phyloP scores from a whole-genome alignment of 1,139 yeast species.

The Eremothecium sinecaudum region DNA sequence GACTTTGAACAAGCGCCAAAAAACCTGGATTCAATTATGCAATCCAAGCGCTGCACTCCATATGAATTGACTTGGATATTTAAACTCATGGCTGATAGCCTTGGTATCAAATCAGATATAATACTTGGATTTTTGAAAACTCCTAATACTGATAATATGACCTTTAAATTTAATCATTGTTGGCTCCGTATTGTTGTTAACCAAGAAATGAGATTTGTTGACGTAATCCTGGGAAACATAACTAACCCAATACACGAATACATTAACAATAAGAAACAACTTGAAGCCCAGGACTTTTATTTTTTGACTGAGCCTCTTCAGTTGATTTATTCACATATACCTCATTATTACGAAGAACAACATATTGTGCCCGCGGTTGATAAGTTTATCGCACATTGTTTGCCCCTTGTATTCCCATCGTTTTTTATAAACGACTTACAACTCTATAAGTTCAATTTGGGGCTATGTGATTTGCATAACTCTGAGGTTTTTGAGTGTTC shows the following conservation, averaged over 20 bases:
- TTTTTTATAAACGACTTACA: constrained; percentile 52
- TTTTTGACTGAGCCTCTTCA: constrained; percentile 70
- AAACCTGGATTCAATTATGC: constrained; percentile 26
- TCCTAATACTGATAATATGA: constrained; percentile 45
- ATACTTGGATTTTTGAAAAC: constrained; percentile 77
- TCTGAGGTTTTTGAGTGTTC: constrained; percentile 74
- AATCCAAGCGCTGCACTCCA: constrained; percentile 47
- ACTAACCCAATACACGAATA: constrained; percentile 41
- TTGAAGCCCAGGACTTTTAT: constrained; percentile 43
- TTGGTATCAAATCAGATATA: constrained; percentile 66
- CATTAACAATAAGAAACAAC: constrained; percentile 28
- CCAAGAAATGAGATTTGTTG: constrained; percentile 72
- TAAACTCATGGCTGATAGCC: constrained; percentile 58
- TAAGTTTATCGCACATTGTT: constrained; percentile 63
- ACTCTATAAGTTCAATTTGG: constrained; percentile 64
- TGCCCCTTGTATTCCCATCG: constrained; percentile 81
- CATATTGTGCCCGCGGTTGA: constrained; percentile 80
- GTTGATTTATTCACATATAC: constrained; percentile 77
- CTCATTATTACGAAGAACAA: constrained; percentile 67
- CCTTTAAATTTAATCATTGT: constrained; percentile 64
- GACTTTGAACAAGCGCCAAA: constrained; percentile 27
- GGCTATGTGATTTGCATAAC: constrained; percentile 63
- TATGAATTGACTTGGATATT: constrained; percentile 72
- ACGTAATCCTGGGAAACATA: constrained; percentile 52
- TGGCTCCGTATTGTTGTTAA: constrained; percentile 78